Evolutionary conservation across 1,139 yeast genomes (phyloP).

Genomic region (Fermentozyma sake): DNA sequence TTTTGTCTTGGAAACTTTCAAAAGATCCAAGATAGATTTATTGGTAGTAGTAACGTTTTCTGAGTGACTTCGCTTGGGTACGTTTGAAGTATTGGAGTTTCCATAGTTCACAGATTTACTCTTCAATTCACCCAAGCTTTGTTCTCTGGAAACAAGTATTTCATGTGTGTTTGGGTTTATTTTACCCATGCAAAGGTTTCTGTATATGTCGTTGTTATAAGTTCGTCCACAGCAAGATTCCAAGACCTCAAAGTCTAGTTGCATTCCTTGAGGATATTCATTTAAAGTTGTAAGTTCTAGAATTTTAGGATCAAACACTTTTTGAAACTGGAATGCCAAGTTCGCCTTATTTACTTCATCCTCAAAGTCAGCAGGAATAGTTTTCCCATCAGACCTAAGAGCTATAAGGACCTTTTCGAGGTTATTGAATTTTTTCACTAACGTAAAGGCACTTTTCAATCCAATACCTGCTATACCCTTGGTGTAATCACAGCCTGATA

Average conservation of each 20-base stretch:
- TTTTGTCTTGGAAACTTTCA: conserved; percentile 5
- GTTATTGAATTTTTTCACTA: conserved; percentile 49
- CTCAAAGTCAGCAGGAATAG: conserved; percentile 55
- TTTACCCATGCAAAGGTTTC: conserved; percentile 57
- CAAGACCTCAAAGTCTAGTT: conserved; percentile 31
- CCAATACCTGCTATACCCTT: conserved; percentile 84
- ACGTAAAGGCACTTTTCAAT: conserved; percentile 64
- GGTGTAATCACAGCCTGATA: conserved; percentile 96
- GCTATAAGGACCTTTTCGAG: conserved; percentile 55
- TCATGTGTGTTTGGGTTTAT: conserved; percentile 62
- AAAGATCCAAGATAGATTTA: conserved; percentile 9
- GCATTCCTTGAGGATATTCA: conserved; percentile 44
- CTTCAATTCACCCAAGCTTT: conserved; percentile 20
- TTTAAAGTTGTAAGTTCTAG: conserved; percentile 52
- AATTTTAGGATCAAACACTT: conserved; percentile 70
- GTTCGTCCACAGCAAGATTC: conserved; percentile 63
- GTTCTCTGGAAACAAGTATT: conserved; percentile 44
- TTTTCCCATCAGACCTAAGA: conserved; percentile 60
- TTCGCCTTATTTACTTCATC: conserved; percentile 64
- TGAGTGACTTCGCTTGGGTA: conserved; percentile 3
- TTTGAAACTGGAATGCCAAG: conserved; percentile 78
- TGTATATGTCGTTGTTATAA: conserved; percentile 44
- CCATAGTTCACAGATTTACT: conserved; percentile 19
- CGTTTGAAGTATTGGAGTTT: not conserved
- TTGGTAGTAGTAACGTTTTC: not conserved